Conservation (phyloP, 768 basidiomycete genomes). For the Trametes elegans region DNA sequence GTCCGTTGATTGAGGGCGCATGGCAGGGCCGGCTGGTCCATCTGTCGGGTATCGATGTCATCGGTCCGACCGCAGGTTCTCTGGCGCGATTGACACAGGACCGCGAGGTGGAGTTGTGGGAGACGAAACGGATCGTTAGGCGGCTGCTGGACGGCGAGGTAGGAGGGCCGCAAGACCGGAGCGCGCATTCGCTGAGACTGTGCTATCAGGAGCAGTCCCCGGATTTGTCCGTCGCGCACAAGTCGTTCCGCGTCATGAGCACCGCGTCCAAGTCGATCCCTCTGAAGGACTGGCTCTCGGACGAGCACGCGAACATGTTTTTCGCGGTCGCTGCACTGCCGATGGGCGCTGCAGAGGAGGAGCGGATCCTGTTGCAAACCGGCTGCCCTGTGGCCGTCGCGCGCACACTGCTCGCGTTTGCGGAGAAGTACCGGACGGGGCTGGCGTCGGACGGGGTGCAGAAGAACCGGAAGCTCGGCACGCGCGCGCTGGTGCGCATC, state of each 20-base stretch:
- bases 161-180: too few species aligned
- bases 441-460: slow-evolving; percentile 55
- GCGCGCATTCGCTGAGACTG: background rate
- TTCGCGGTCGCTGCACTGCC: slow-evolving; percentile 59
- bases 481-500: slow-evolving; percentile 55
- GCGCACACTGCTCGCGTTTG: slow-evolving; percentile 47
- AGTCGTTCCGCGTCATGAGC: slow-evolving; percentile 58
- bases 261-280: slow-evolving; percentile 63
- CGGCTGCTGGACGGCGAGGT: slow-evolving; percentile 48
- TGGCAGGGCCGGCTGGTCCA: slow-evolving; percentile 58
- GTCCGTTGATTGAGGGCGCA: slow-evolving; percentile 55
- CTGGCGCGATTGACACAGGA: slow-evolving; percentile 59
- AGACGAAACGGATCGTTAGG: slow-evolving; percentile 55
- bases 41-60: slow-evolving; percentile 60
- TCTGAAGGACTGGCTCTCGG: slow-evolving; percentile 67
- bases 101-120: slow-evolving; percentile 65
- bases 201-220: slow-evolving; percentile 25
- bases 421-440: slow-evolving; percentile 54
- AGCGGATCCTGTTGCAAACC: slow-evolving; percentile 44
- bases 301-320: slow-evolving; percentile 72
- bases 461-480: slow-evolving; percentile 64
- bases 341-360: slow-evolving; percentile 55
- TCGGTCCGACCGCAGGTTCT: slow-evolving; percentile 63
- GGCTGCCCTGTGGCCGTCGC: slow-evolving; percentile 43
- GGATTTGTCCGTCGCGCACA: slow-evolving; percentile 49